A percentile compares a stretch with the other conserved stretches of the same genome.
phyloP scores from a whole-genome alignment of 225 moss, liverwort and hornwort genomes.

The Physcomitrium patens region DNA sequence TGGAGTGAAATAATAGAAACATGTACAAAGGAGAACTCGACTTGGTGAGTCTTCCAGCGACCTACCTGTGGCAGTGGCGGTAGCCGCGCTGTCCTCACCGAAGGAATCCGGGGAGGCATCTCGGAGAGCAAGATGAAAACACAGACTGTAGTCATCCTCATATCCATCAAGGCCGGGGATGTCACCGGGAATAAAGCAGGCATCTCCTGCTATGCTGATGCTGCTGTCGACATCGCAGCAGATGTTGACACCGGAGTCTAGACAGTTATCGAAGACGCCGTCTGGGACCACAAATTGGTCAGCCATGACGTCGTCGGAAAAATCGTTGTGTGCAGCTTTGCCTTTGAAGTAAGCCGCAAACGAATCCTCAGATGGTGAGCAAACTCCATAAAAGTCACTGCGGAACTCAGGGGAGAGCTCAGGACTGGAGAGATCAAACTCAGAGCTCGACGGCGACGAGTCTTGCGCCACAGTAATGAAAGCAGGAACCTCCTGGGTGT shows the following conservation, averaged over 20 bases:
- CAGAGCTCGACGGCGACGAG: conserved; percentile 29
- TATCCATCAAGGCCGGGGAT: conserved; percentile 46
- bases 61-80: too few relatives aligned
- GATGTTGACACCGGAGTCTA: conserved; percentile 34
- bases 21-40: too few relatives aligned
- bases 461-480: conserved; percentile 37
- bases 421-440: conserved; percentile 24
- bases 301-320: conserved; percentile 37
- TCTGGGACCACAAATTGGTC: conserved; percentile 48
- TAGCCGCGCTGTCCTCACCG: too few relatives aligned
- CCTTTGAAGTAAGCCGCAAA: conserved; percentile 47
- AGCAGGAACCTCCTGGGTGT: conserved; percentile 48
- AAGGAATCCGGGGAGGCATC: conserved; percentile 17
- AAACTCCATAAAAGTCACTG: conserved; percentile 21
- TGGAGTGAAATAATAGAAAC: too few relatives aligned
- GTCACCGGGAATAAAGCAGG: conserved; percentile 46
- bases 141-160: conserved; percentile 42
- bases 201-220: conserved; percentile 35
- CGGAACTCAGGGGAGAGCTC: conserved; percentile 40
- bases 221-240: conserved; percentile 36
- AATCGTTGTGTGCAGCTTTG: conserved; percentile 42
- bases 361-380: conserved; percentile 42
- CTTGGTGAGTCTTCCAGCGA: too few relatives aligned
- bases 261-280: conserved; percentile 7
- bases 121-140: conserved; percentile 36